phyloP scores from a whole-genome alignment of 495 filamentous ascomycete genomes.

The Hyaloscypha hepaticicola region DNA sequence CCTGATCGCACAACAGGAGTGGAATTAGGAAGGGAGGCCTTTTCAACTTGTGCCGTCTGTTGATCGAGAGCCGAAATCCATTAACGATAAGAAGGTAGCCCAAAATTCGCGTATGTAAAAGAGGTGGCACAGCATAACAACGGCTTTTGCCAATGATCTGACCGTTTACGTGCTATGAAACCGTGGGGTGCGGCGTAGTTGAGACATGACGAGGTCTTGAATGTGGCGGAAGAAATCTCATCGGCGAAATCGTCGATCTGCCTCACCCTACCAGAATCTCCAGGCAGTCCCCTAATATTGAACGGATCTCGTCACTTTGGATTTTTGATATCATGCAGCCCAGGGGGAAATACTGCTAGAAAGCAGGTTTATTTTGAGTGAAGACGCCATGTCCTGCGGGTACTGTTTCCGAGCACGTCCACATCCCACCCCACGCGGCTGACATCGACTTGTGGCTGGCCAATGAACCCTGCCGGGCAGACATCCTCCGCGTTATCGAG shows the following conservation, averaged over 20 bases:
- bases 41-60: not conserved
- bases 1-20: too few species aligned
- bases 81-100: not conserved
- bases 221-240: not conserved
- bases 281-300: not conserved
- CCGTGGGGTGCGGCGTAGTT: not conserved
- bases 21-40: not conserved
- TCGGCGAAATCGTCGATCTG: too few species aligned
- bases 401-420: not conserved
- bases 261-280: too few species aligned
- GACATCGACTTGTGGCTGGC: not conserved
- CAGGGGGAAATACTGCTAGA: not conserved
- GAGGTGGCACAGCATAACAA: not conserved
- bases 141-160: not conserved
- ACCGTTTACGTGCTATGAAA: not conserved
- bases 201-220: not conserved
- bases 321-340: not conserved
- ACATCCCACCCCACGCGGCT: not conserved
- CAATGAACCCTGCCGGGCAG: not conserved
- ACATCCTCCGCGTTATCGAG: not conserved
- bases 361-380: not conserved
- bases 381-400: not conserved
- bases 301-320: not conserved
- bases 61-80: not conserved
- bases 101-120: not conserved